Base-by-base conservation (phyloP, 2,329 filamentous ascomycete genomes). In the Penicillium polonicum region DNA sequence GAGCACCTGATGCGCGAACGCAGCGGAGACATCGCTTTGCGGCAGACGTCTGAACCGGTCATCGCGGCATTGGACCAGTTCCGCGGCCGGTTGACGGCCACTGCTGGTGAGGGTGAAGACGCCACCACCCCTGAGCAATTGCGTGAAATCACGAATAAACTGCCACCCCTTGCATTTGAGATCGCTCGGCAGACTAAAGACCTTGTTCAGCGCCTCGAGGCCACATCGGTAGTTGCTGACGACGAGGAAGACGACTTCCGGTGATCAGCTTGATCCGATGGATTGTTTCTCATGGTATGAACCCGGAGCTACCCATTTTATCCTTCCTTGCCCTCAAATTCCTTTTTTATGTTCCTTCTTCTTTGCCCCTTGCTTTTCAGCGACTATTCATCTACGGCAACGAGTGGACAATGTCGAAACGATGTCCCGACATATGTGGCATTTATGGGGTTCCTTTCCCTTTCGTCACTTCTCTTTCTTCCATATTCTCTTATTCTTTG, bases 91-190 rank as follows among this genome's bases (percentile, higher is more conserved):
- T 80, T 95, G 57, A 75, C 88, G 21, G 84, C 86, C 68, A 83
- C 87, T 57, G 82, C 83, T 56, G 77, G 84, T 36, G 84, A 83
- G 36, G 88, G 87, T 27, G 79, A 83, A 63, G 81, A 84, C 9
- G 82, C 88, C 27, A 83, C 80, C 8, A 80, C 81, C 48, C 76
- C 79, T 17, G 79, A 79, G 41, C 77, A 83, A 46, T 63, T 75
- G 21, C 76, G 74, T 7, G 79, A 80, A 68, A 88, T 88, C 79
- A 88, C 83, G 54, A 86, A 88, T 72, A 87, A 85, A 29, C 77
- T 96, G 50, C 90, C 90, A 12, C 90, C 90, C 2, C 86, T 94
- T 65, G 90, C 90, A n/a, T 95, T 95, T 74, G 89, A 91, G 74
- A 88, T 93, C 70, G 91, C 89, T 7, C 83, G 89, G 59, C 89